Conservation (phyloP, 2,329 filamentous ascomycete species). For the Cladosporium sp. region DNA sequence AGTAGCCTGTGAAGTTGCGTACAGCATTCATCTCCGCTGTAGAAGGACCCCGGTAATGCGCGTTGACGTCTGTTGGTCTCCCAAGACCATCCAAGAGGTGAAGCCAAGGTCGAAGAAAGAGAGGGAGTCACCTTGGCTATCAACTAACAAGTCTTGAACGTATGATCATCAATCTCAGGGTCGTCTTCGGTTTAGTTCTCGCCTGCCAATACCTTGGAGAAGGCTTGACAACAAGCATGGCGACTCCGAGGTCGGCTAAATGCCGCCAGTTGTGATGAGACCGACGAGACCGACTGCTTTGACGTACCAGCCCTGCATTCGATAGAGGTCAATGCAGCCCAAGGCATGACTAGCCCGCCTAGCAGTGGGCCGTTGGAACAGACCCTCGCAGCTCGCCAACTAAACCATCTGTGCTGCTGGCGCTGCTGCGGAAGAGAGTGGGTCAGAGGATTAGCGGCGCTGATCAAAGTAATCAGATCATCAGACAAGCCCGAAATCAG, state of each 20-base stretch:
- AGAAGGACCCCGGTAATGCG: not conserved
- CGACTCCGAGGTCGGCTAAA: constrained; percentile 11
- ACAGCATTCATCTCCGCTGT: constrained; percentile 1
- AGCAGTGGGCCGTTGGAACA: constrained; percentile 2
- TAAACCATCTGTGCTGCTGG: constrained; percentile 4
- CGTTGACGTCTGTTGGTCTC: not conserved
- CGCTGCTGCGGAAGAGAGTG: constrained; percentile 2
- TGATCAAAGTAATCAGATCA: constrained; percentile 9
- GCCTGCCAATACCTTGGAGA: not conserved
- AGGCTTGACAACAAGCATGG: constrained; percentile 7
- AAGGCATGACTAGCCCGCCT: constrained; percentile 10
- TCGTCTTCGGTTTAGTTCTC: not conserved
- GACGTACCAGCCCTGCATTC: not conserved
- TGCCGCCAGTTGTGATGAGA: constrained; percentile 8
- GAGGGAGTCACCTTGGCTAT: constrained; percentile 7
- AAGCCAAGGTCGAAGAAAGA: not conserved
- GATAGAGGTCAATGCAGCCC: constrained; percentile 1
- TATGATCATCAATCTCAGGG: not conserved
- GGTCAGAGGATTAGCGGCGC: not conserved
- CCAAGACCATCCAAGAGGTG: constrained; percentile 1
- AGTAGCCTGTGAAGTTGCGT: constrained; percentile 10
- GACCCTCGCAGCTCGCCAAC: not conserved
- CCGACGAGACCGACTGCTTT: not conserved
- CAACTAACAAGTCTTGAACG: constrained; percentile 3
- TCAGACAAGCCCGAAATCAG: constrained; percentile 9